Evolutionary conservation across 208 protist species (phyloP), one percentile per base, ranked within the genome.

Genomic region (Wallacemonas rigidus): DNA sequence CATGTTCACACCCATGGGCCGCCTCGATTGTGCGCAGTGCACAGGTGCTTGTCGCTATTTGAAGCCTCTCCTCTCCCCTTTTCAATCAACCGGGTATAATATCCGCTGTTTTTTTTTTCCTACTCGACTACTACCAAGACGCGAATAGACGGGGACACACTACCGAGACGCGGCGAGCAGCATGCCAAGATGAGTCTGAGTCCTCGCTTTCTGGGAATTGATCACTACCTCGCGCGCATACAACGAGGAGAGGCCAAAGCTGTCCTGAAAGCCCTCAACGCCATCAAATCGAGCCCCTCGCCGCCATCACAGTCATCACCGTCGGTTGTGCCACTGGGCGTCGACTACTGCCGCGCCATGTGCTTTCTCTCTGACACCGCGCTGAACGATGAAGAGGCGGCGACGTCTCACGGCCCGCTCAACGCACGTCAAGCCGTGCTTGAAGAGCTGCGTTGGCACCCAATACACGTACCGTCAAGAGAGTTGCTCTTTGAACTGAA

Each of bases 281-380:
- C 69, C 9, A 62, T 86, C 40, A 95, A 92, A 53, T 70, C 75
- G 0, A 36, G 53, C 14, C 53, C 6, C 53, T 8, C 17, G 15
- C 53, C 9, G 15, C 15, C 11, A 38, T 15, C 14, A 6, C 53
- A 57, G 26, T 0, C 26, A 26, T 26, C 45, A 9, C 15, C 12
- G 6, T 39, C 56, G 11, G 26, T 43, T 5, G 8, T 7, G 38
- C 55, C 41, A 58, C 57, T 54, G 17, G 81, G 86, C 38, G 63
- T 93, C 2, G 87, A 95, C 69, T 93, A 91, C 69, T 81, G 75
- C 62, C 82, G 88, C 47, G 90, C 86, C 3, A 69, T 93, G 58
- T 90, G 83, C 64, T 91, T 95, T 60, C 71, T 95, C 26, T 45
- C 68, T 8, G 60, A 38, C 7, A 0, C 14, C 60, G 6, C 12